These are phyloP conservation scores for Vigna radiata DNA, from an alignment of 306 rosid species.

Conservation along the genomic window DNA sequence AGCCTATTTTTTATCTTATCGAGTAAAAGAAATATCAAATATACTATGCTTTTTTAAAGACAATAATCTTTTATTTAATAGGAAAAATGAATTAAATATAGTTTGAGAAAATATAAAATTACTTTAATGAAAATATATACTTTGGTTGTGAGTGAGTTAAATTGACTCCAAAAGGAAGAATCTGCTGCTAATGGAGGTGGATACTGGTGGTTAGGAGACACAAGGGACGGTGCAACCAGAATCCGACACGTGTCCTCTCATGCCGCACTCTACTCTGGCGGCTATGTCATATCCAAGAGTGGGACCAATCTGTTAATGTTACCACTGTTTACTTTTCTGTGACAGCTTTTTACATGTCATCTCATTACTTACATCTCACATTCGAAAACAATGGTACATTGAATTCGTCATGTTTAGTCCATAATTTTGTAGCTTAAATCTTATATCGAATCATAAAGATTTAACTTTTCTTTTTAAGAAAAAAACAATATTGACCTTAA, in stretches of 20 bases:
- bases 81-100: no score
- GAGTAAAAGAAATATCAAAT: no score
- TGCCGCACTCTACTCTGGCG: background rate
- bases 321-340: conserved; percentile 13
- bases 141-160: no score
- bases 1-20: no score
- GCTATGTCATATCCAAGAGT: background rate
- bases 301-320: conserved; percentile 23
- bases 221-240: conserved; percentile 4
- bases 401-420: background rate
- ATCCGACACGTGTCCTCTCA: background rate
- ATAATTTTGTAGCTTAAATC: background rate
- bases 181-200: background rate
- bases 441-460: background rate
- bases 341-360: conserved; percentile 24
- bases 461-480: background rate
- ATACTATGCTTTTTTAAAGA: no score
- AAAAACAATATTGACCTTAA: background rate
- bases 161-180: background rate
- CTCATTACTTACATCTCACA: background rate
- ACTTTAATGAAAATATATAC: no score
- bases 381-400: background rate
- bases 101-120: no score
- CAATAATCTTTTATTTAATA: no score
- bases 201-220: conserved; percentile 31